Evolutionary conservation across 139 green algal genomes (phyloP), one percentile per base, ranked within the genome.

Genomic region (Chlorella ohadii): DNA sequence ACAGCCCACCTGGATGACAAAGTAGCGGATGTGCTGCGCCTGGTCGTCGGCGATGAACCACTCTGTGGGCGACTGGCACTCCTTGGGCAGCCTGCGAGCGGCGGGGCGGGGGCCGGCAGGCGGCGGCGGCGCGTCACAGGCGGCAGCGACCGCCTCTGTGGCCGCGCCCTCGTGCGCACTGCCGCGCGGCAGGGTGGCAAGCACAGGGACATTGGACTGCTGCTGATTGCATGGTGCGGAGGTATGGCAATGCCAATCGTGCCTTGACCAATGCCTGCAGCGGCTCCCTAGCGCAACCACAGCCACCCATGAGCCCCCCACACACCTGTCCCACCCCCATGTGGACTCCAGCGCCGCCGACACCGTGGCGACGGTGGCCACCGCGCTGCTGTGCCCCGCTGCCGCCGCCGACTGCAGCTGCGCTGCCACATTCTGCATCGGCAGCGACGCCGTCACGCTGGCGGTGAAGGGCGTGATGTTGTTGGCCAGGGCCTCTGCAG

Each of bases 1-100:
- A n/a, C n/a, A n/a, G n/a, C 68, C 2, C 55, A 56, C 84, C 84
- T 91, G 88, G 72, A 94, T 90, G 36, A 94, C 87, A 78, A 98
- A 96, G 83, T 92, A 91, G 51, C 95, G 93, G 2, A 89, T 94
- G 66, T 90, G 61, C 2, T 73, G 86, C 1, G 85, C 77, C 11
- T 84, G 23, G 74, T 97, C 91, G 78, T 99, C 96, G n/a, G 84
- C 91, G 34, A 98, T 93, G 87, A 94, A 98, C 95, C 94, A 98
- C 36, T 88, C 74, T 13, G 70, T 88, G n/a, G 87, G 83, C 34
- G 73, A 86, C 61, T 78, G 74, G 78, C 71, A 83, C 51, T 84
- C 76, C 77, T 87, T 87, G 66, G 79, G 79, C 79, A 78, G 65
- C 31, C 67, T 38, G 79, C 65, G 22, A 70, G 44, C 64, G 63